Evolutionary conservation across 176 grass and related monocot genomes (phyloP).

Genomic region (Oryza australiensis): DNA sequence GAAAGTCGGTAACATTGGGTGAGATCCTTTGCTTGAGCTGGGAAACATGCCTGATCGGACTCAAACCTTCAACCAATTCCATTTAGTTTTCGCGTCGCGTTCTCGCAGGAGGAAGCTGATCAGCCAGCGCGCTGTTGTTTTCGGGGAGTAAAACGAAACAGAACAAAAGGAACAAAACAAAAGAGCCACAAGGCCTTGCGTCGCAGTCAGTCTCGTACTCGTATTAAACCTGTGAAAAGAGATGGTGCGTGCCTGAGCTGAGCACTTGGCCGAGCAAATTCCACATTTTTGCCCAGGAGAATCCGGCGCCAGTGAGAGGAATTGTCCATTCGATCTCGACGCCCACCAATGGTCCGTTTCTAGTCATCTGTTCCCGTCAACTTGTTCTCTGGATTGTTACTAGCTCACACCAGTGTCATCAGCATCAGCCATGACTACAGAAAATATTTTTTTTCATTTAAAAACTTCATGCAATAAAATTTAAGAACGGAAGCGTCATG

Average conservation of each 20-base stretch:
- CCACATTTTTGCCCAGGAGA: background rate
- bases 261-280: background rate
- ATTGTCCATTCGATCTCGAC: background rate
- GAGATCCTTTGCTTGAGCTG: background rate
- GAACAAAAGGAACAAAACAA: slow-evolving; percentile 12
- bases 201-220: background rate
- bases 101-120: too few relatives aligned
- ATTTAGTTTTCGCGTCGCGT: background rate
- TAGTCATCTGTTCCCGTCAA: background rate
- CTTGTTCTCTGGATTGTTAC: background rate
- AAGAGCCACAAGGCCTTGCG: background rate
- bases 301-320: background rate
- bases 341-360: background rate
- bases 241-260: background rate
- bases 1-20: background rate
- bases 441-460: too few relatives aligned
- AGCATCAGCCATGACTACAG: background rate
- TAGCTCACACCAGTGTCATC: background rate
- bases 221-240: background rate
- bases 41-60: background rate
- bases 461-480: background rate
- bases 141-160: background rate
- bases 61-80: background rate
- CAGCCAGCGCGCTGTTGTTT: background rate
- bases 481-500: background rate